Evolutionary conservation across 2,329 filamentous ascomycete species (phyloP), one percentile per base, ranked within the genome.

Genomic region (Neoscytalidium dimidiatum): DNA sequence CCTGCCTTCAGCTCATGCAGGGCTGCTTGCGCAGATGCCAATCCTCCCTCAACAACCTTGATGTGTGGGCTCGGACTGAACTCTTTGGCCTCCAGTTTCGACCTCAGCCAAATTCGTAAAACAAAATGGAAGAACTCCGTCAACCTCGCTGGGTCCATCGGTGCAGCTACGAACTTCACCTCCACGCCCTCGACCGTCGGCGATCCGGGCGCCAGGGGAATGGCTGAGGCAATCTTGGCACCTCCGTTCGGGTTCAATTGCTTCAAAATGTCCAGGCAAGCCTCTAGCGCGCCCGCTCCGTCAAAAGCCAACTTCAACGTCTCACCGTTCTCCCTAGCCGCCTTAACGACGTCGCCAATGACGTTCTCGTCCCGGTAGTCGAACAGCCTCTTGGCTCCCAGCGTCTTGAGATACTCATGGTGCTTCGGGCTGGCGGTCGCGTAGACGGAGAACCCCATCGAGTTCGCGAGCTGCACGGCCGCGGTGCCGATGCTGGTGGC

Each of bases 1-100:
- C 70, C 70, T 33, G 65, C 44, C 65, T 68, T 70, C 53, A 70
- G 62, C 61, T 62, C 63, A 62, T 73, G 70, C 41, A 73, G 64
- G 7, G 46, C 71, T 41, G 68, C 67, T 17, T 70, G 44, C 21
- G 67, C 31, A 9, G 19, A 38, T 11, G 67, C 62, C 49, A 72
- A 48, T 1, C 70, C 70, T 21, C 67, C 66, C 23, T 66, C 69
- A 17, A 72, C 56, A 13, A 72, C 65, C 64, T 67, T 53, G 17
- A 71, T 11, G 29, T 64, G 64, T 11, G 71, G 70, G 64, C 68
- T 71, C 28, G 70, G 71, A 51, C 70, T 57, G 58, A 69, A 68
- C 56, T 71, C 66, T 8, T 67, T 67, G 1, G 31, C 67, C 33
- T 53, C 66, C 29, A 73, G 66, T 56, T 67, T 70, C 51, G 66